These are phyloP conservation scores for Magnaporthiopsis poae DNA, from an alignment of 2,329 filamentous ascomycete genomes.

Conservation along the genomic window DNA sequence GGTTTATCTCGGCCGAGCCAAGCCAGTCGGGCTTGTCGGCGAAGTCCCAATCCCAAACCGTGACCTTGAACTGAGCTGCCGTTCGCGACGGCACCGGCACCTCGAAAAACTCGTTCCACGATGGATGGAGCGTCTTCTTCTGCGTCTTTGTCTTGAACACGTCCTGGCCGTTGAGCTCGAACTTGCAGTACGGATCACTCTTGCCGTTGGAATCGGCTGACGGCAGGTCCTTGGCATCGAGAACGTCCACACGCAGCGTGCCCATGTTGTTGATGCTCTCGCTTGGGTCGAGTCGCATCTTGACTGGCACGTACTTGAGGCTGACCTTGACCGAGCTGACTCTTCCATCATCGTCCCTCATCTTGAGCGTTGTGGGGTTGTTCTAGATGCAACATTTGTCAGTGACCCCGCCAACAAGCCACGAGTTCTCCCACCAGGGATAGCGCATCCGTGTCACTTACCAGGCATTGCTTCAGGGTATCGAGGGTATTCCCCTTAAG, in stretches of 20 bases:
- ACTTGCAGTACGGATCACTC: constrained; percentile 95
- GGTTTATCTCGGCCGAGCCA: constrained; percentile 65
- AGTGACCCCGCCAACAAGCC: background rate
- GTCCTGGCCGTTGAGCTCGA: constrained; percentile 77
- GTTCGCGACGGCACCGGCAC: constrained; percentile 72
- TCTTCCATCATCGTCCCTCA: constrained; percentile 69
- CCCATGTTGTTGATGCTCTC: constrained; percentile 99
- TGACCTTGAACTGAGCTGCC: constrained; percentile 69
- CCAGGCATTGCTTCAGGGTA: constrained; percentile 77
- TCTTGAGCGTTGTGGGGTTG: constrained; percentile 71
- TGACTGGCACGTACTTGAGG: constrained; percentile 86
- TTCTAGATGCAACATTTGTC: constrained; percentile 43
- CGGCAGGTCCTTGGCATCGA: constrained; percentile 80
- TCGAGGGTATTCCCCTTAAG: constrained; percentile 76
- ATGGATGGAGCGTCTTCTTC: constrained; percentile 91
- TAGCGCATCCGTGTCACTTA: constrained; percentile 32
- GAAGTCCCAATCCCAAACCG: constrained; percentile 93
- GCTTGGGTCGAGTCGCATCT: constrained; percentile 85
- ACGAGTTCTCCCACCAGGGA: background rate
- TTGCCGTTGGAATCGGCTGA: constrained; percentile 91
- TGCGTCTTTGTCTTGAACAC: constrained; percentile 90
- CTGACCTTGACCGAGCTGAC: constrained; percentile 77
- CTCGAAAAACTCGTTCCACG: constrained; percentile 96
- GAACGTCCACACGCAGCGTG: constrained; percentile 80
- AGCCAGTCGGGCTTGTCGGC: constrained; percentile 87